Conservation (phyloP, 129 eudicot genomes). For the Helianthus tuberosus region DNA sequence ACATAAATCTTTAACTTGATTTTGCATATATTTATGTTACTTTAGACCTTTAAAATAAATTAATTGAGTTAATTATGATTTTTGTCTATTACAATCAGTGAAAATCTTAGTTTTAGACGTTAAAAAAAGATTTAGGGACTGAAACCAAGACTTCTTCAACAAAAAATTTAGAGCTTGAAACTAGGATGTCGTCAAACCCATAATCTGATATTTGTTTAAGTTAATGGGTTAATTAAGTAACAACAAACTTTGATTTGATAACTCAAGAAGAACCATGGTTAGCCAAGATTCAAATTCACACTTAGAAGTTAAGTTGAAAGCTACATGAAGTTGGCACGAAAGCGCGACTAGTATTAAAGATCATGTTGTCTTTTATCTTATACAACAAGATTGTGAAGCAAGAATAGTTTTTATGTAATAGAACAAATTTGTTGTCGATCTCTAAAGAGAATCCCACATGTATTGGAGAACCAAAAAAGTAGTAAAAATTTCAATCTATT, state of each 20-base stretch:
- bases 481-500: slow-evolving; percentile 10
- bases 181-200: too few species aligned
- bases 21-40: not conserved
- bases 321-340: not conserved
- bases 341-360: not conserved
- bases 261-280: too few species aligned
- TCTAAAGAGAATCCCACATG: slow-evolving; percentile 30
- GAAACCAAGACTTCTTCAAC: too few species aligned
- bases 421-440: not conserved
- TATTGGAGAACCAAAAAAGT: slow-evolving; percentile 35
- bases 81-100: too few species aligned
- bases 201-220: not conserved
- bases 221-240: not conserved
- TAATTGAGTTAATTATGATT: too few species aligned
- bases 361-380: not conserved
- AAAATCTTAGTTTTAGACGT: too few species aligned
- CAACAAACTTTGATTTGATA: too few species aligned
- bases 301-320: not conserved
- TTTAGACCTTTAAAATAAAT: too few species aligned
- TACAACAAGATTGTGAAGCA: not conserved
- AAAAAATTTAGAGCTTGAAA: too few species aligned
- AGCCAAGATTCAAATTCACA: too few species aligned
- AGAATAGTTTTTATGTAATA: not conserved
- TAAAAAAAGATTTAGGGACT: too few species aligned
- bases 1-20: not conserved